These are phyloP conservation scores for Tuber borchii DNA, from an alignment of 495 filamentous ascomycete species.

Conservation along the genomic window DNA sequence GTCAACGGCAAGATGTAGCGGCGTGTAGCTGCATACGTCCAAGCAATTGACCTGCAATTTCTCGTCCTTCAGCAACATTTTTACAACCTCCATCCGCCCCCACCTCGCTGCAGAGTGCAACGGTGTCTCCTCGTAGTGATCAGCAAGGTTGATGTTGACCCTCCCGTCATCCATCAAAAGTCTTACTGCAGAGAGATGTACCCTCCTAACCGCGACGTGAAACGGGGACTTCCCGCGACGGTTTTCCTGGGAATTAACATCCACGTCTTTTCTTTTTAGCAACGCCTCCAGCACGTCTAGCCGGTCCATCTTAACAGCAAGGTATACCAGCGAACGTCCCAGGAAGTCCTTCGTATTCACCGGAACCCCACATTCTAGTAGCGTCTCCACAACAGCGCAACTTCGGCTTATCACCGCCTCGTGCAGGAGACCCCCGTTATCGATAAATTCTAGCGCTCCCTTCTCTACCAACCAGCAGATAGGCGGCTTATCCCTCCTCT, in stretches of 20 bases:
- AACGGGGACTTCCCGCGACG: slow-evolving; percentile 1
- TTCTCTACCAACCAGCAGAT: neutral
- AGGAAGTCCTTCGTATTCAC: neutral
- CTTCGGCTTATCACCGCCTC: neutral
- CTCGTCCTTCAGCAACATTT: neutral
- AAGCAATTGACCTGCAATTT: neutral
- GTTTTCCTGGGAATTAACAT: neutral
- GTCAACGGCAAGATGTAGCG: neutral
- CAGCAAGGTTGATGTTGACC: neutral
- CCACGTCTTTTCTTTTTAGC: neutral
- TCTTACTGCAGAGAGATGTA: neutral
- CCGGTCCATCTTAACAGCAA: neutral
- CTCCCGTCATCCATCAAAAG: neutral
- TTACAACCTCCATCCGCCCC: slow-evolving; percentile 4
- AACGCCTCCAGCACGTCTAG: neutral
- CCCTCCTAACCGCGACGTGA: neutral
- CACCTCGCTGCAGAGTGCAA: slow-evolving; percentile 14
- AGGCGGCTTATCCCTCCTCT: neutral
- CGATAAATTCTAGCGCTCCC: neutral
- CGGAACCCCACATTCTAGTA: neutral
- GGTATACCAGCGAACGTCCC: neutral
- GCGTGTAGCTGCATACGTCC: neutral
- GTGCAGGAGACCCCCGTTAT: neutral
- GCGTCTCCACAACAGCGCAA: neutral
- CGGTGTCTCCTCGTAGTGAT: slow-evolving; percentile 4